Conservation (phyloP, 2,329 filamentous ascomycete species). For the Alternaria atra region DNA sequence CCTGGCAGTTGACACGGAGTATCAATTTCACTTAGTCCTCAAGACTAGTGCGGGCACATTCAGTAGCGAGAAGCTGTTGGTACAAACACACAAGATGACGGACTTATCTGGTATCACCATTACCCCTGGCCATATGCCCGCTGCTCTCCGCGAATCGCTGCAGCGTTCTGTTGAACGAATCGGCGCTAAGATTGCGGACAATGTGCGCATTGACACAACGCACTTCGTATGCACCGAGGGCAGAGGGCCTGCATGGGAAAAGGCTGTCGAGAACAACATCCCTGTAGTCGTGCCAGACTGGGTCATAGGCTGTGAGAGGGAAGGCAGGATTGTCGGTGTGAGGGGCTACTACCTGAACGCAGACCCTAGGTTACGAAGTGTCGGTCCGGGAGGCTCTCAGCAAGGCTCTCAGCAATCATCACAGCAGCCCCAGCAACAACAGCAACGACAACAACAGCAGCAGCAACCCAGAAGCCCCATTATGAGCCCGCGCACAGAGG, state of each 20-base stretch:
- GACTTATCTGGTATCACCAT: slow-evolving; percentile 95
- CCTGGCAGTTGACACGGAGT: slow-evolving; percentile 94
- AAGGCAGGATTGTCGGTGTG: slow-evolving; percentile 90
- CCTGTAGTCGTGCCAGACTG: slow-evolving; percentile 96
- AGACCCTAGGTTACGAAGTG: slow-evolving; percentile 69
- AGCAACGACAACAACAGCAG: slow-evolving; percentile 34
- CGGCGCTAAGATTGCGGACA: slow-evolving; percentile 89
- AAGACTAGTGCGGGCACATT: slow-evolving; percentile 90
- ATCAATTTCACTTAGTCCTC: slow-evolving; percentile 91
- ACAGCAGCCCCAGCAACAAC: slow-evolving; percentile 29
- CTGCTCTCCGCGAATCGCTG: slow-evolving; percentile 75
- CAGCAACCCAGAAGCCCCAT: slow-evolving; percentile 43
- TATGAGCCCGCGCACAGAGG: slow-evolving; percentile 58
- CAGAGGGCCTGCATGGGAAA: slow-evolving; percentile 89
- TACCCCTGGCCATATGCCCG: slow-evolving; percentile 85
- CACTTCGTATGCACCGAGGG: slow-evolving; percentile 98
- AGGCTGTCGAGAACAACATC: slow-evolving; percentile 96
- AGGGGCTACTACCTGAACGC: slow-evolving; percentile 96
- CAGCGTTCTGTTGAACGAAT: slow-evolving; percentile 82
- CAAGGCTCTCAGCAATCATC: slow-evolving; percentile 33
- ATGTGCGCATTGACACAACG: slow-evolving; percentile 94
- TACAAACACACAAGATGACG: slow-evolving; percentile 98
- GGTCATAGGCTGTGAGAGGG: slow-evolving; percentile 95
- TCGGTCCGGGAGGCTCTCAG: slow-evolving; percentile 52
- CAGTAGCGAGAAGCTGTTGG: slow-evolving; percentile 80